phyloP scores from a whole-genome alignment of 2,329 filamentous ascomycete genomes.

The Trichoderma cornu-damae region DNA sequence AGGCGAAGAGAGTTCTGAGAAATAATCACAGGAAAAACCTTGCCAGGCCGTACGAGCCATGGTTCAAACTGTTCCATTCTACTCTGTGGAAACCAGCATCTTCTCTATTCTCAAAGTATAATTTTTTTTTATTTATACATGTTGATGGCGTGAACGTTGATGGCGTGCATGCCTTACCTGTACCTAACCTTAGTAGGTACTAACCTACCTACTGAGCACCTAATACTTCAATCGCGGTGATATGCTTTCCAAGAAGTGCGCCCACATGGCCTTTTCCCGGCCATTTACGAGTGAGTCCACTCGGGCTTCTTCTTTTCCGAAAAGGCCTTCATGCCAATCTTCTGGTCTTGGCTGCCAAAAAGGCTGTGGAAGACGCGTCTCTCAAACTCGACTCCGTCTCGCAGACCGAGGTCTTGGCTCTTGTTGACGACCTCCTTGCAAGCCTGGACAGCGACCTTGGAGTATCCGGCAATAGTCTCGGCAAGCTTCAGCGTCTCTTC shows the following conservation, averaged over 20 bases:
- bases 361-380: conserved; percentile 85
- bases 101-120: not conserved
- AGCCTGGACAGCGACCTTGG: conserved; percentile 78
- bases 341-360: conserved; percentile 95
- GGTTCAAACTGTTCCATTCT: not conserved
- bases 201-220: too few species aligned
- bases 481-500: conserved; percentile 77
- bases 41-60: not conserved
- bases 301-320: conserved; percentile 89
- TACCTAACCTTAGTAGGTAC: too few species aligned
- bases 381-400: conserved; percentile 94
- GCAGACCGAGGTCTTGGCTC: conserved; percentile 83
- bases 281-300: conserved; percentile 70
- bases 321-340: conserved; percentile 95
- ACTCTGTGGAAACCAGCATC: not conserved
- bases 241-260: not conserved
- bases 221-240: not conserved
- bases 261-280: not conserved
- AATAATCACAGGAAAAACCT: not conserved
- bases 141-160: not conserved
- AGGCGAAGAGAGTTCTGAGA: not conserved
- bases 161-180: not conserved
- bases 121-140: not conserved
- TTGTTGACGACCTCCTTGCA: conserved; percentile 99
- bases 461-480: conserved; percentile 82